These are phyloP conservation scores for Naumovozyma dairenensis DNA, from an alignment of 805 yeast genomes.

Conservation along the genomic window DNA sequence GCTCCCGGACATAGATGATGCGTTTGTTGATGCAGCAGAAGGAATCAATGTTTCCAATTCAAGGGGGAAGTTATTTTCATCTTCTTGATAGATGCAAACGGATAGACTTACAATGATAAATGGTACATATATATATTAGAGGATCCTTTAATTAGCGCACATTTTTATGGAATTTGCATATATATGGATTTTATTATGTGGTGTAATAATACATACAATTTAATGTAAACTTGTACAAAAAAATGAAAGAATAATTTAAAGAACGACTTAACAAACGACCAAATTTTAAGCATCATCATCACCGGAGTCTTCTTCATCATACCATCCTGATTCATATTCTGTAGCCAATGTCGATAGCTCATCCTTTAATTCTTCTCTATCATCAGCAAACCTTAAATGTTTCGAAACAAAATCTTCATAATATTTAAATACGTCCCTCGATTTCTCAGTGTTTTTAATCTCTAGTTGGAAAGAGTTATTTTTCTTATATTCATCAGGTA, in stretches of 20 bases:
- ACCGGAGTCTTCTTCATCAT: conserved; percentile 38
- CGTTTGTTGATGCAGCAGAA: conserved; percentile 25
- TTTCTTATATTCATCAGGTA: conserved; percentile 12
- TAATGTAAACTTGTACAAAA: not conserved
- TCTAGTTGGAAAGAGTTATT: conserved; percentile 8
- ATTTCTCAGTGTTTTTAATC: conserved; percentile 20
- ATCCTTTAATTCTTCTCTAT: conserved; percentile 45
- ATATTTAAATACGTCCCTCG: conserved; percentile 21
- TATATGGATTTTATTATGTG: too few species aligned
- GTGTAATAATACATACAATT: too few species aligned
- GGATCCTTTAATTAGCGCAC: too few species aligned
- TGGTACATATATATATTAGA: too few species aligned
- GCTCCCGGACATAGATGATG: conserved; percentile 9
- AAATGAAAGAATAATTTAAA: not conserved
- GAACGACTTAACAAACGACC: too few species aligned
- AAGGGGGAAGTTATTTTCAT: conserved; percentile 24
- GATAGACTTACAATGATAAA: too few species aligned
- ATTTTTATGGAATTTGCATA: too few species aligned
- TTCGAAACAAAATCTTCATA: conserved; percentile 28
- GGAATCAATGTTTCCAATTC: conserved; percentile 16
- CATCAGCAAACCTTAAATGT: conserved; percentile 33
- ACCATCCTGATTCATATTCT: conserved; percentile 45
- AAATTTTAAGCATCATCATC: conserved; percentile 20
- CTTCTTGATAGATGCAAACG: too few species aligned
- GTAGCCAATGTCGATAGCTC: conserved; percentile 35